These are phyloP conservation scores for Glomus cerebriforme DNA, from an alignment of 192 early-diverging fungal genomes.

Conservation along the genomic window DNA sequence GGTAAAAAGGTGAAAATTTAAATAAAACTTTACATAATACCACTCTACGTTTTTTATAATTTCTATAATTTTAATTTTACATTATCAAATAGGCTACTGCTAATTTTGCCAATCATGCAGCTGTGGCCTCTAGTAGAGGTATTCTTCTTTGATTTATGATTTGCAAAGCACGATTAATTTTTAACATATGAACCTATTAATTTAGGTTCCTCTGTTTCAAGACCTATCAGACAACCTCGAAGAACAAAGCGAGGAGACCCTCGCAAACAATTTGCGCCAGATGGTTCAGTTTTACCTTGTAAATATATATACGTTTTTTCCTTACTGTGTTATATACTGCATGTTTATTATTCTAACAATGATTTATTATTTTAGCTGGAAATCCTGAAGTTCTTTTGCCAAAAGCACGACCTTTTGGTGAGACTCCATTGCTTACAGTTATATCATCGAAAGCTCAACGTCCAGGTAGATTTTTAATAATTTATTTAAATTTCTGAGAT, in stretches of 20 bases:
- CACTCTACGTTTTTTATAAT: not conserved
- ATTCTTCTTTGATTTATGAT: not conserved
- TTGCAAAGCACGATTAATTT: not conserved
- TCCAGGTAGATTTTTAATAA: not conserved
- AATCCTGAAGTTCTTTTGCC: constrained; percentile 34
- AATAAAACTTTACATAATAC: too few species aligned
- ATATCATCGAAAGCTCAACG: constrained; percentile 20
- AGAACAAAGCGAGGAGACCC: constrained; percentile 3
- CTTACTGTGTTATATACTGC: not conserved
- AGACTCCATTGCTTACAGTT: constrained; percentile 42
- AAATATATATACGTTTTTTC: not conserved
- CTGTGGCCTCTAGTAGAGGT: constrained; percentile 2
- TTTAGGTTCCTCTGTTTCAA: not conserved
- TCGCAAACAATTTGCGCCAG: not conserved
- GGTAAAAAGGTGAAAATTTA: not conserved
- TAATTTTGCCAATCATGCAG: not conserved
- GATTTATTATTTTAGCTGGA: constrained; percentile 20
- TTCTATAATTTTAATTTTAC: not conserved
- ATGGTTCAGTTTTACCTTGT: constrained; percentile 20
- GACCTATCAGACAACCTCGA: not conserved
- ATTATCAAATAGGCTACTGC: not conserved
- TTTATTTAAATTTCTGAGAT: not conserved
- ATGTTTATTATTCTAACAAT: not conserved
- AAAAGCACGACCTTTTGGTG: constrained; percentile 28
- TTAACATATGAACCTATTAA: not conserved